Evolutionary conservation across 108 stramenopile genomes (phyloP).

Genomic region (Pseudonitzschia delicatissima): DNA sequence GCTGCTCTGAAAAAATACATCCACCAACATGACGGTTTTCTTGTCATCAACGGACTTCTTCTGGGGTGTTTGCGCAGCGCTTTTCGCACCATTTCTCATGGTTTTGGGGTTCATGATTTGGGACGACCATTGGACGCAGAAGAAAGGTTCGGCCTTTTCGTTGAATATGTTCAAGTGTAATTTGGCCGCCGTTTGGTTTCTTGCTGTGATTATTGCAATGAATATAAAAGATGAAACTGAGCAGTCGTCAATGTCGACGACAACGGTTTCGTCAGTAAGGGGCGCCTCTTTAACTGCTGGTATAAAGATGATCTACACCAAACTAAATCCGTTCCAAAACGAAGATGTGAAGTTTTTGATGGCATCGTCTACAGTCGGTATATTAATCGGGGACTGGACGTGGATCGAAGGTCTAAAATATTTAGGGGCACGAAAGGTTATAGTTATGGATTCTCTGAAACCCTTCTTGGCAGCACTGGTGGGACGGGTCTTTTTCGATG

Average conservation of each 20-base stretch:
- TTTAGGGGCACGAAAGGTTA: constrained; percentile 77
- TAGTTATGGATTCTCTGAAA: constrained; percentile 79
- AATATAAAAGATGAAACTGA: constrained; percentile 10
- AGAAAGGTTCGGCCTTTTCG: constrained; percentile 64
- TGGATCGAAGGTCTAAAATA: constrained; percentile 80
- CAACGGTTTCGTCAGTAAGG: background rate
- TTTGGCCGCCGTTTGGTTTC: constrained; percentile 61
- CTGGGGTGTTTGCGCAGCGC: constrained; percentile 47
- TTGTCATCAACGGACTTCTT: background rate
- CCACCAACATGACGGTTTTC: no score
- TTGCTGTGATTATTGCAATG: constrained; percentile 22
- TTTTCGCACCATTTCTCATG: constrained; percentile 64
- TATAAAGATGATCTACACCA: background rate
- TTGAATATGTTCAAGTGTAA: constrained; percentile 87
- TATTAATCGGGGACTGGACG: constrained; percentile 73
- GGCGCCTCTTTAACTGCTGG: no score
- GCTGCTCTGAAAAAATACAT: no score
- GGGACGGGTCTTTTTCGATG: constrained; percentile 61
- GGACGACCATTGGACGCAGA: constrained; percentile 64
- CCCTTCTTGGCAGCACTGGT: constrained; percentile 83
- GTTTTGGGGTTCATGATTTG: constrained; percentile 73
- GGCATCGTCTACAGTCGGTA: constrained; percentile 74
- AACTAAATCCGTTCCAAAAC: background rate
- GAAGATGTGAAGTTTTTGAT: constrained; percentile 51
- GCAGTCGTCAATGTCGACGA: constrained; percentile 2